These are phyloP conservation scores for Oryza longistaminata DNA, from an alignment of 176 grass and related monocot genomes.

Conservation along the genomic window DNA sequence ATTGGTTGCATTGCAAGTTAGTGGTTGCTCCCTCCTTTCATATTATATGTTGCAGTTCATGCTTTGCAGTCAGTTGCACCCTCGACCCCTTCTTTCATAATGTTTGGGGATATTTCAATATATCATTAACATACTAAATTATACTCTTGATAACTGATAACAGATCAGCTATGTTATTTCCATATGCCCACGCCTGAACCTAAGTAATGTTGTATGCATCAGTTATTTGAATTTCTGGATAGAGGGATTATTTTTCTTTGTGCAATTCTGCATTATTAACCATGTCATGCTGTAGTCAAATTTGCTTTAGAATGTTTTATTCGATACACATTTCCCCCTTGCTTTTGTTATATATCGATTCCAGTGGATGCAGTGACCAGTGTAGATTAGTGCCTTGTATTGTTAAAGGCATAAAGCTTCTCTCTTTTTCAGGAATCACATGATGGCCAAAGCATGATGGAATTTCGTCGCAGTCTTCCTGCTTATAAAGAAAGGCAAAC, in stretches of 20 bases:
- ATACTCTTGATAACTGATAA: background rate
- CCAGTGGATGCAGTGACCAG: background rate
- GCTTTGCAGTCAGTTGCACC: background rate
- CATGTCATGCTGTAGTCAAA: background rate
- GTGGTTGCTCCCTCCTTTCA: background rate
- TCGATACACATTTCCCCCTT: constrained; percentile 7
- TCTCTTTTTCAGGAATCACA: constrained; percentile 67
- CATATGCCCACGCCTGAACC: background rate
- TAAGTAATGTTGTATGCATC: constrained; percentile 5
- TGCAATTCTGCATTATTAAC: background rate
- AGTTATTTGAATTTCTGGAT: background rate
- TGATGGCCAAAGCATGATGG: constrained; percentile 88
- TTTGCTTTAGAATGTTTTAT: background rate
- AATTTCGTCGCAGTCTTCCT: constrained; percentile 91
- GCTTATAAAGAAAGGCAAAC: constrained; percentile 80
- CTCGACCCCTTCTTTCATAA: background rate
- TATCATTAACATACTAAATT: background rate
- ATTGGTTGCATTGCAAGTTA: background rate
- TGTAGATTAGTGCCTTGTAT: background rate
- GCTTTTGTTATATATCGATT: background rate
- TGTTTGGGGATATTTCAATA: background rate
- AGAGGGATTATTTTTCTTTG: background rate
- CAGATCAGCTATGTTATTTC: background rate
- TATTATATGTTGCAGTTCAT: background rate
- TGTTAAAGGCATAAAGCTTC: background rate